A percentile compares a stretch with the other conserved stretches of the same genome.
Conservation (phyloP, 148 eudicot species). For the Heliamphora exappendiculata region DNA sequence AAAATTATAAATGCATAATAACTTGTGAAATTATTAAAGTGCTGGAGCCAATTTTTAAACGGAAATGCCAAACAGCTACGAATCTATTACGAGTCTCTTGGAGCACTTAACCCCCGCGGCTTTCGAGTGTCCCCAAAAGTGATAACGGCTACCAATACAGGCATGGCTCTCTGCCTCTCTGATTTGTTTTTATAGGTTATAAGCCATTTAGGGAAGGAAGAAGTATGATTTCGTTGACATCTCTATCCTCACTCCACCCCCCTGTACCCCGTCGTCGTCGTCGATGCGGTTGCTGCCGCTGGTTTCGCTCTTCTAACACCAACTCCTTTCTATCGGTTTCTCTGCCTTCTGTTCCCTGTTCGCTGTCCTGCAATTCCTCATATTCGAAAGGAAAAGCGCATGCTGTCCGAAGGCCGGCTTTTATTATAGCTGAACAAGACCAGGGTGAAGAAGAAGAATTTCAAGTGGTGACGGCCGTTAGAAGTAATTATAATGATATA, state of each 20-base stretch:
- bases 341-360: background rate
- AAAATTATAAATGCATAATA: too few relatives aligned
- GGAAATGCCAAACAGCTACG: too few relatives aligned
- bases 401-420: background rate
- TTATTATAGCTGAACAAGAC: slow-evolving; percentile 3
- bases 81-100: too few relatives aligned
- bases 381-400: background rate
- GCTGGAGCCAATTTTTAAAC: too few relatives aligned
- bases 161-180: too few relatives aligned
- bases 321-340: background rate
- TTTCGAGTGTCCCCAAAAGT: too few relatives aligned
- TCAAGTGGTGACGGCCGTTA: slow-evolving; percentile 39
- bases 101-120: too few relatives aligned
- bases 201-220: background rate
- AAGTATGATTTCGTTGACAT: background rate
- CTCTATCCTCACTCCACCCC: background rate
- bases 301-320: background rate
- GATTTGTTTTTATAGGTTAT: too few relatives aligned
- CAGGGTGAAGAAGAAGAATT: slow-evolving; percentile 32
- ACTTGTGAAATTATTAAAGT: too few relatives aligned
- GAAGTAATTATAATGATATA: slow-evolving; percentile 52
- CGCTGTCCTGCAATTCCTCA: background rate
- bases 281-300: background rate
- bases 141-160: too few relatives aligned
- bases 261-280: background rate